Evolutionary conservation across 352 stramenopile species (phyloP), one percentile per base, ranked within the genome.

Genomic region (Phytophthora sojae): DNA sequence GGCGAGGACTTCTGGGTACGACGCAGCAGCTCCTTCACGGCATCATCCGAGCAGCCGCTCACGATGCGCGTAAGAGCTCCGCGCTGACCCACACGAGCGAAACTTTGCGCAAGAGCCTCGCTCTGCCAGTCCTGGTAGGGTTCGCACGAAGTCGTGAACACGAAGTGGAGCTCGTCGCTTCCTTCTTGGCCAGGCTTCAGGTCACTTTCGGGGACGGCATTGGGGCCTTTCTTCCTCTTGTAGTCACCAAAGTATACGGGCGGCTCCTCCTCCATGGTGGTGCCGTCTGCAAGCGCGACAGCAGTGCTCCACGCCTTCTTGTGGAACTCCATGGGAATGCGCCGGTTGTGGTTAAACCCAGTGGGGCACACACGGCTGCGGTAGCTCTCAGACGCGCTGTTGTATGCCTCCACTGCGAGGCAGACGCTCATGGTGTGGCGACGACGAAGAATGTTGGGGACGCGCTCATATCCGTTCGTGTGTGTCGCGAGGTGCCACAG

Each of bases 371-470:
- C 59, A 30, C 57, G 62, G 21, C 70, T 71, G 55, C 88, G 86
- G 61, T 93, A 92, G 12, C 61, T 82, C 17, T 80, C 57, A 21
- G 81, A 77, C 29, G 86, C 89, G 30, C 73, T 79, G 63, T 95
- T 95, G 76, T 96, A 96, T 14, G 89, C 85, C 30, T 85, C 73
- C 11, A 89, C 54, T 3, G 86, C 85, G 6, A 93, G 71, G 29
- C 81, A 90, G 3, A 96, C 82, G 42, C 86, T 91, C 67, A 93
- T 91, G 0, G 75, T 85, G 62, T 95, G 87, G 15, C 89, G 85
- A 21, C 87, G 85, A 30, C 89, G 84, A 54, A 96, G 67, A 57
- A 96, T 94, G 19, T 86, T 93, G 14, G 87, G 86, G 0, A 94
- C 83, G 42, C 77, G 80, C 70, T 96, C 89, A 50, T 88, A 96